Base-by-base conservation (phyloP, 768 basidiomycete genomes). In the Pulveroboletus sp. region DNA sequence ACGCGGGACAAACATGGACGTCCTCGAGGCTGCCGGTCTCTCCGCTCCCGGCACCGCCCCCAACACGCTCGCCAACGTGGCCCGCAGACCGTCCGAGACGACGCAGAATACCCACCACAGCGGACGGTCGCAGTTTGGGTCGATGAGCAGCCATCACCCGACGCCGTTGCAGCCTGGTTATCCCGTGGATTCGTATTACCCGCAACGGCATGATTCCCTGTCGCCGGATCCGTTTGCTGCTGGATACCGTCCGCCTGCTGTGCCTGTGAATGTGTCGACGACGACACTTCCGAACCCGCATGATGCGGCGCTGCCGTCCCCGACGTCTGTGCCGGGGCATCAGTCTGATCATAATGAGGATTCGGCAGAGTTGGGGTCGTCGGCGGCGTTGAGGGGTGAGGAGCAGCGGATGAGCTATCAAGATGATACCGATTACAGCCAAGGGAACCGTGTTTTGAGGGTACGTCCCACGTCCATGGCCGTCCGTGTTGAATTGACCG, bases 211-310 rank as follows among this genome's bases (percentile, higher is more conserved):
- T 16, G 56, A 65, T 49, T 39, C 63, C 17, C 49, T 35, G 3
- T 52, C 46, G 19, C 52, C 50, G 1, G 69, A 62, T 41, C 62
- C 70, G 27, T 71, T 70, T 43, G 62, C 66, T 40, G 61, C 65
- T 29, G 50, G 51, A 40, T 59, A 63, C 45, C 62, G 40, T n/a
- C 67, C 35, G n/a, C 32, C 19, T 38, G 3, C 19, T 51, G 47
- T 13, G 45, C 5, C 45, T 29, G 8, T 9, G 27, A 29, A 11
- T 29, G 27, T 29, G 7, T 10, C 50, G 17, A 23, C 52, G 5
- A 21, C 38, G 29, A 21, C 49, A 1, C 42, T 67, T 23, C 53
- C 54, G 16, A 67, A 63, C 48, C 57, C 68, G n/a, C 31, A 63
- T 25, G 54, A 43, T 4, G 19, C 31, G 13, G 1, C 7, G 2